A percentile compares a stretch with the other conserved stretches of the same genome.
Evolutionary conservation across 164 flowering plant species (phyloP).

Genomic region (Dillenia turbinata): DNA sequence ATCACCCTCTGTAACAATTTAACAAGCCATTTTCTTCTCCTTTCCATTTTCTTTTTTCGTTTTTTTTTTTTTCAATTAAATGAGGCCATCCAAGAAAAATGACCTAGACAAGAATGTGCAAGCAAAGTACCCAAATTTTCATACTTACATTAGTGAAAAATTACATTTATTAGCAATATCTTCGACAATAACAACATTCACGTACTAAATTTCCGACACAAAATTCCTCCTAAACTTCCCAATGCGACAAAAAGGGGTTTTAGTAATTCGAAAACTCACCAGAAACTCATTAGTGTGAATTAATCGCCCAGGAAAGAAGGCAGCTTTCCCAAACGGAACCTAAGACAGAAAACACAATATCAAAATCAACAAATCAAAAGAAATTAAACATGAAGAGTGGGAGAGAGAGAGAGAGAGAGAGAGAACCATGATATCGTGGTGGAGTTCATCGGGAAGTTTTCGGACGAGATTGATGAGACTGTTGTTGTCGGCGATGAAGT

Average conservation of each 20-base stretch:
- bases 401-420: not conserved
- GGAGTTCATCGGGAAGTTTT: conserved; percentile 76
- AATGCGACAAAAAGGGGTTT: too few relatives aligned
- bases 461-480: conserved; percentile 66
- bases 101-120: too few relatives aligned
- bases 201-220: too few relatives aligned
- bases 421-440: conserved; percentile 65
- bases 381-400: not conserved
- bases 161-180: too few relatives aligned
- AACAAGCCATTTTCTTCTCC: too few relatives aligned
- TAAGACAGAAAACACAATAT: conserved; percentile 8
- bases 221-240: too few relatives aligned
- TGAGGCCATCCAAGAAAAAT: too few relatives aligned
- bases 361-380: conserved; percentile 1
- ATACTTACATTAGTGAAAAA: too few relatives aligned
- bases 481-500: conserved; percentile 59
- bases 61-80: too few relatives aligned
- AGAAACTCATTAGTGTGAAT: conserved; percentile 84
- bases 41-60: too few relatives aligned
- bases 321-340: conserved; percentile 94
- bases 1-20: too few relatives aligned
- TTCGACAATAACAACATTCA: not conserved
- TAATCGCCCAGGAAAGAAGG: conserved; percentile 87
- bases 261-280: conserved; percentile 24
- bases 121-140: too few relatives aligned